A percentile compares a stretch with the other conserved stretches of the same genome.
Conservation (phyloP, 768 basidiomycete species). For the Suillus luteus region DNA sequence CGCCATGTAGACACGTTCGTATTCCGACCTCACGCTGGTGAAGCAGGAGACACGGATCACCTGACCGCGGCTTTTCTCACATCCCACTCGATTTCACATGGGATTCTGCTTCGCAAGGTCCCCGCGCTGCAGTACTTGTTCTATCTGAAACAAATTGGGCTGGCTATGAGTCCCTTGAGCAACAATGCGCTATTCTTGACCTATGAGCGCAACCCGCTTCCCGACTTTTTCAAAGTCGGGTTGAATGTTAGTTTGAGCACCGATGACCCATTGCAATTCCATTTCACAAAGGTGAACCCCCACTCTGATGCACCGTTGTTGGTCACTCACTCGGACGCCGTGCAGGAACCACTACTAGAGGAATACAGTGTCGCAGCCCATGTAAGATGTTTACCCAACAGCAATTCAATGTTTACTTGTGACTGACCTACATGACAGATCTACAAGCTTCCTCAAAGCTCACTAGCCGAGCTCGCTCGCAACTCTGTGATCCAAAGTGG, state of each 20-base stretch:
- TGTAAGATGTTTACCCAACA: slow-evolving; percentile 44
- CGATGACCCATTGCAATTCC: slow-evolving; percentile 95
- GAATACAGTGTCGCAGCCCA: slow-evolving; percentile 99
- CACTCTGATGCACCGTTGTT: background rate
- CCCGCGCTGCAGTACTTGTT: slow-evolving; percentile 97
- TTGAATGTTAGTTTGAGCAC: slow-evolving; percentile 96
- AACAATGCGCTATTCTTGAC: slow-evolving; percentile 97
- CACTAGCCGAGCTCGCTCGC: slow-evolving; percentile 94
- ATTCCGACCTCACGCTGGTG: slow-evolving; percentile 94
- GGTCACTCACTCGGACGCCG: background rate
- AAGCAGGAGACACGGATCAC: slow-evolving; percentile 98
- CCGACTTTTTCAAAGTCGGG: slow-evolving; percentile 95
- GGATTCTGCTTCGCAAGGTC: slow-evolving; percentile 97
- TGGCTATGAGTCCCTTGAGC: slow-evolving; percentile 98
- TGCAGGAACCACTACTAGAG: slow-evolving; percentile 88
- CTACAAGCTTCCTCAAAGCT: slow-evolving; percentile 93
- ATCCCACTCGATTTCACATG: slow-evolving; percentile 97
- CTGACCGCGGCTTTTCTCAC: slow-evolving; percentile 95
- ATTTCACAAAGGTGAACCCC: slow-evolving; percentile 88
- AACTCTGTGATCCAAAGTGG: slow-evolving; percentile 97
- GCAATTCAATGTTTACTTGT: background rate
- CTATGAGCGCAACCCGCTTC: slow-evolving; percentile 95
- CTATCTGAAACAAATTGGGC: slow-evolving; percentile 96
- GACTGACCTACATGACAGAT: slow-evolving; percentile 53
- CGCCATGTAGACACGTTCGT: slow-evolving; percentile 82